These are phyloP conservation scores for Kokia cookei DNA, from an alignment of 441 rosid species.

Conservation along the genomic window DNA sequence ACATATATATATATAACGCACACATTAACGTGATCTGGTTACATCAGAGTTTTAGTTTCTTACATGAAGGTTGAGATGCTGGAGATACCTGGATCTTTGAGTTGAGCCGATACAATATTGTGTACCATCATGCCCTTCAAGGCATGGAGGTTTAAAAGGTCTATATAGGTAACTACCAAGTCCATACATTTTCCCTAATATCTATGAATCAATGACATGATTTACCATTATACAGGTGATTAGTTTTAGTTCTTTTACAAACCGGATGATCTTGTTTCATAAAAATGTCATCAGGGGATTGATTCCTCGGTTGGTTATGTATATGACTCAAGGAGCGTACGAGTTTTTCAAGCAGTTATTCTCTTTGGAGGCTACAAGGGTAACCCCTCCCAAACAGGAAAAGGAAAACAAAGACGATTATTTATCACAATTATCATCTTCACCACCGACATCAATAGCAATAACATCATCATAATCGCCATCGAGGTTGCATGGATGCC, in stretches of 20 bases:
- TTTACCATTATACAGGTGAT: no score
- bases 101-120: constrained; percentile 45
- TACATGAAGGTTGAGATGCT: background rate
- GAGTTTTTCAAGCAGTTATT: constrained; percentile 19
- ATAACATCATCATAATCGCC: constrained; percentile 6
- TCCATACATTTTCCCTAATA: background rate
- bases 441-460: background rate
- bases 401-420: constrained; percentile 29
- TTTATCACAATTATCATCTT: constrained; percentile 8
- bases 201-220: no score
- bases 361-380: constrained; percentile 12
- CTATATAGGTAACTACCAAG: constrained; percentile 55
- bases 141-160: constrained; percentile 74
- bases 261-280: constrained; percentile 2
- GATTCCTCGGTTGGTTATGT: constrained; percentile 78
- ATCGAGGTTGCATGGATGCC: constrained; percentile 13
- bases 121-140: constrained; percentile 55
- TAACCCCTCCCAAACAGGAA: constrained; percentile 8
- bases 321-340: constrained; percentile 83
- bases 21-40: background rate
- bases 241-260: background rate
- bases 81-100: constrained; percentile 73
- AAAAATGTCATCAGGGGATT: constrained; percentile 54
- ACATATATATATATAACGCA: background rate
- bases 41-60: background rate